phyloP scores from a whole-genome alignment of 176 grass and related monocot species.

The Bothriochloa decipiens region DNA sequence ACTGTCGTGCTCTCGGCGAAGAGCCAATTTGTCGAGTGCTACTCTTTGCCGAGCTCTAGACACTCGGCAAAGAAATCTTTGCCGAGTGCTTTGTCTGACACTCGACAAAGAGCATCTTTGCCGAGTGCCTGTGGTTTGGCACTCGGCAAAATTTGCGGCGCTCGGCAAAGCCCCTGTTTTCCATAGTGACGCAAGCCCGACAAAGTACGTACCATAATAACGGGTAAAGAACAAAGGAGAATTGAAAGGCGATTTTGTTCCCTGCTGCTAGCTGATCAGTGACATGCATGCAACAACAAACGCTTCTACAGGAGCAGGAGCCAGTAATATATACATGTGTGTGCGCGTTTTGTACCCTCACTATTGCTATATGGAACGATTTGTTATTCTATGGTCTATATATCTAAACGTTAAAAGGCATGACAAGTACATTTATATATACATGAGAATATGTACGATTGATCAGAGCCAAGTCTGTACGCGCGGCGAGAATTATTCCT shows the following conservation, averaged over 20 bases:
- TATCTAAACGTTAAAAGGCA: constrained; percentile 1
- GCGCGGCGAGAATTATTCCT: background rate
- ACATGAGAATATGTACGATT: background rate
- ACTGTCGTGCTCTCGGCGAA: no score
- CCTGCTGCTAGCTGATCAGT: background rate
- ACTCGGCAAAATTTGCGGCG: no score
- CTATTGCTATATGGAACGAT: background rate
- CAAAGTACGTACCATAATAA: constrained; percentile 2
- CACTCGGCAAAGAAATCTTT: no score
- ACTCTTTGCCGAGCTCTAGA: no score
- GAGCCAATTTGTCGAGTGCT: no score
- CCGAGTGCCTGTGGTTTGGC: no score
- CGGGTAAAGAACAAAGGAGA: constrained; percentile 18
- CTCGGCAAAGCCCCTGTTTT: no score
- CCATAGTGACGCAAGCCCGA: background rate
- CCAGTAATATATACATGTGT: background rate
- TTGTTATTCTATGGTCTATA: constrained; percentile 45
- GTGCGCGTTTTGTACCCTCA: background rate
- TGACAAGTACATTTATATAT: background rate
- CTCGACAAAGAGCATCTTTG: no score
- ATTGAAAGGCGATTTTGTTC: constrained; percentile 14
- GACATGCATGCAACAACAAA: background rate
- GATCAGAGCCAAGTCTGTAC: background rate
- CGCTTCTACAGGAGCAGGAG: background rate
- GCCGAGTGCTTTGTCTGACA: no score